Percentiles rank a stretch among this genome's conserved stretches.
phyloP scores from a whole-genome alignment of 345 rosid species.

The Moricandia moricandioides region DNA sequence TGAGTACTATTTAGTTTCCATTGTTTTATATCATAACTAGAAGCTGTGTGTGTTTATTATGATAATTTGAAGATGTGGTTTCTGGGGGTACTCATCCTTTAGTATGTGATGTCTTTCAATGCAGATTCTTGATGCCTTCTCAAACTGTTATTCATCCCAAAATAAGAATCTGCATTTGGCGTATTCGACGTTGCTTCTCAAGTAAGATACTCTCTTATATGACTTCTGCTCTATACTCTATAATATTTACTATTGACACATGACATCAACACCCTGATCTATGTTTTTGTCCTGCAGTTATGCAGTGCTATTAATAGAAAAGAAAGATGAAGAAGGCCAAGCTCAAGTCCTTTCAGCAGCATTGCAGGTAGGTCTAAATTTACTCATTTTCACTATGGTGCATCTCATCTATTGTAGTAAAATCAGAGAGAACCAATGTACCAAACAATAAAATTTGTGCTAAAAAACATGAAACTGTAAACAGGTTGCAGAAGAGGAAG shows the following conservation, averaged over 20 bases:
- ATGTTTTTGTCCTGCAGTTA: slow-evolving; percentile 46
- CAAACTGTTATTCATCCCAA: slow-evolving; percentile 69
- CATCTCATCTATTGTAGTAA: slow-evolving; percentile 1
- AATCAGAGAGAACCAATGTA: slow-evolving; percentile 10
- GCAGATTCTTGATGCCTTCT: slow-evolving; percentile 94
- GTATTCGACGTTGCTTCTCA: slow-evolving; percentile 81
- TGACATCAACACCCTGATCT: background rate
- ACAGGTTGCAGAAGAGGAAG: slow-evolving; percentile 83
- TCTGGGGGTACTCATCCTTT: background rate
- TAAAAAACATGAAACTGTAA: background rate
- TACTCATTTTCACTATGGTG: background rate
- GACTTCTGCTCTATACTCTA: background rate
- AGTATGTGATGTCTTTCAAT: slow-evolving; percentile 17
- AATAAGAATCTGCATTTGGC: slow-evolving; percentile 91
- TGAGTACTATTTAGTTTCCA: slow-evolving; percentile 31
- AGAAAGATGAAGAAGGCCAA: slow-evolving; percentile 90
- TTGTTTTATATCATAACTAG: background rate
- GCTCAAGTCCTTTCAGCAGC: slow-evolving; percentile 96
- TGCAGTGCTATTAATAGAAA: slow-evolving; percentile 77
- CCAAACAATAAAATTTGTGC: background rate
- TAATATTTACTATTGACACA: background rate
- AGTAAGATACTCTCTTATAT: slow-evolving; percentile 52
- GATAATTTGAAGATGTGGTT: slow-evolving; percentile 1
- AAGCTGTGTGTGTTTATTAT: background rate
- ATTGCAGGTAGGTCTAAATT: slow-evolving; percentile 61